Base-by-base conservation (phyloP, 129 eudicot species). In the Chrysanthemum makinoi region DNA sequence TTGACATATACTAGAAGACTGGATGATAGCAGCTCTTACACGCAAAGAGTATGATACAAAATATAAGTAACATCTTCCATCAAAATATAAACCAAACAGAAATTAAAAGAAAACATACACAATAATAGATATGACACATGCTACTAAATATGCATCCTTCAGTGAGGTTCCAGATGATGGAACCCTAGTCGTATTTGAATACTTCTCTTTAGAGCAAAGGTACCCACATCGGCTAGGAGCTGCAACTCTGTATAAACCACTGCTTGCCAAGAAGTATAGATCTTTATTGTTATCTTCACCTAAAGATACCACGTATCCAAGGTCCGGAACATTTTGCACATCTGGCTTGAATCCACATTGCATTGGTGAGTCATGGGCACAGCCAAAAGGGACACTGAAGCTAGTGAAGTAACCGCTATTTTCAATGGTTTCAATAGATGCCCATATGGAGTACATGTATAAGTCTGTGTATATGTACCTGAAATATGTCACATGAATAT, bases 391-490 rank as follows among this genome's bases (percentile, higher is more conserved):
- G 33, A 83, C 70, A 64, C 16, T 74, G 59, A 12, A 63, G 62
- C 79, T 65, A 15, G 79, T 84, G 63, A 86, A 88, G 51, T 81
- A 88, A 3, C 86, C 94, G 33, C 91, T 88, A 73, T 84, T 76
- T 71, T 70, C 70, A 1, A 83, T 83, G 66, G 52, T 76, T 59
- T 88, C 91, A 11, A 59, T 86, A 35, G 91, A 89, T 59, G 85
- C 71, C 97, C 97, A 91, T 17, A 89, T 75, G 5, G 81, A 80
- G 16, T 80, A 86, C 15, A 72, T 93, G 74, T 88, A 91, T 10
- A 91, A 84, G 83, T 91, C 97, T 51, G 91, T 85, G 75, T 82
- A 91, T 73, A 91, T 55, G 64, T 88, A 91, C 85, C 97, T 91
- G 89, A 51, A 77, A 48, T 48, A 51, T 10, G 33, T 39, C 10